Percentiles rank a stretch among this genome's conserved stretches.
phyloP scores from a whole-genome alignment of 73 alveolate species.

The Urostyla sp. region DNA sequence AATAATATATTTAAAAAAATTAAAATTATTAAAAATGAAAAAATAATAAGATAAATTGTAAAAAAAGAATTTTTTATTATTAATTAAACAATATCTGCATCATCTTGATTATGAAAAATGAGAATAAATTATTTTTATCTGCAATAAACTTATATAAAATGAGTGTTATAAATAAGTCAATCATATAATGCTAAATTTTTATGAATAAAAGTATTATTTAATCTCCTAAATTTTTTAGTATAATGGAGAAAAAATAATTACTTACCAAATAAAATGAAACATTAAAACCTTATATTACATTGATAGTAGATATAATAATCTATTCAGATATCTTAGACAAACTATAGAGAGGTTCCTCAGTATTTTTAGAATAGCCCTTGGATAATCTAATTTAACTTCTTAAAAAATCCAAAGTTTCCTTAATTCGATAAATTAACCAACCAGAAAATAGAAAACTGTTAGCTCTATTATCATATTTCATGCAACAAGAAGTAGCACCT shows the following conservation, averaged over 20 bases:
- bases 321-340: conserved; percentile 12
- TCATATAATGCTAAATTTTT: too few relatives aligned
- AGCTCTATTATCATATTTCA: conserved; percentile 13
- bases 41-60: too few relatives aligned
- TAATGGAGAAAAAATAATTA: conserved; percentile 34
- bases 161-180: too few relatives aligned
- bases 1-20: too few relatives aligned
- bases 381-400: conserved; percentile 24
- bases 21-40: too few relatives aligned
- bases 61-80: too few relatives aligned
- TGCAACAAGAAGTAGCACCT: too few relatives aligned
- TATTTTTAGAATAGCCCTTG: not conserved
- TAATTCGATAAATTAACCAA: conserved; percentile 10
- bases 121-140: too few relatives aligned
- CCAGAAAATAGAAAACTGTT: conserved; percentile 3
- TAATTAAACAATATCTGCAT: too few relatives aligned
- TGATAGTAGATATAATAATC: conserved; percentile 29
- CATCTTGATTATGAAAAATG: too few relatives aligned
- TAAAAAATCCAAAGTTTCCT: conserved; percentile 10
- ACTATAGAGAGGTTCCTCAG: not conserved
- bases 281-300: not conserved
- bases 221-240: not conserved
- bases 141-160: too few relatives aligned
- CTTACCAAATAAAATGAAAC: conserved; percentile 27
- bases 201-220: too few relatives aligned